phyloP scores from a whole-genome alignment of 306 rosid species.

The Cucurbita maxima region DNA sequence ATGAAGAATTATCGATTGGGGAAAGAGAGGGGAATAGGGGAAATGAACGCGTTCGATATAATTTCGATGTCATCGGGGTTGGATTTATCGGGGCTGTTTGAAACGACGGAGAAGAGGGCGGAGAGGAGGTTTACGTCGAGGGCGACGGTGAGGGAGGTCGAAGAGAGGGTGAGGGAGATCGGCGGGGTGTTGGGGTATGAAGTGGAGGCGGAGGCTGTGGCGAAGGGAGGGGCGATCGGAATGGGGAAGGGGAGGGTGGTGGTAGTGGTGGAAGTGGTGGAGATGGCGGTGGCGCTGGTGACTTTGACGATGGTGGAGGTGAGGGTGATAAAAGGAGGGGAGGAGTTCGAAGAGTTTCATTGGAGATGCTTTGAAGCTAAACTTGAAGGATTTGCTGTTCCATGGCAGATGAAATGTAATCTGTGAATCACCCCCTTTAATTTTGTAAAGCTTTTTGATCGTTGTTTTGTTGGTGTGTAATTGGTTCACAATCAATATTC shows the following conservation, averaged over 20 bases:
- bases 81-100: slow-evolving; percentile 62
- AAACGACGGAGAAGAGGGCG: slow-evolving; percentile 12
- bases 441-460: background rate
- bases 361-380: slow-evolving; percentile 35
- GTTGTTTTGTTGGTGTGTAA: no score
- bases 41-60: slow-evolving; percentile 65
- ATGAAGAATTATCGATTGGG: slow-evolving; percentile 5
- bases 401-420: slow-evolving; percentile 26
- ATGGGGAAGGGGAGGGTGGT: slow-evolving; percentile 45
- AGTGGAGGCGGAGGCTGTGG: slow-evolving; percentile 37
- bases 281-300: slow-evolving; percentile 13
- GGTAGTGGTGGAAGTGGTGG: slow-evolving; percentile 32
- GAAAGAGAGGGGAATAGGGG: slow-evolving; percentile 1
- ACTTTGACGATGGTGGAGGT: slow-evolving; percentile 30
- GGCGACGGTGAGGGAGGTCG: slow-evolving; percentile 16
- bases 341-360: slow-evolving; percentile 36
- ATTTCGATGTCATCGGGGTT: slow-evolving; percentile 77
- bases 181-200: slow-evolving; percentile 38
- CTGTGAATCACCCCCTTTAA: background rate
- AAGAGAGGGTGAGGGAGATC: slow-evolving; percentile 38
- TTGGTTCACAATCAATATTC: no score
- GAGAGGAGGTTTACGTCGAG: slow-evolving; percentile 39
- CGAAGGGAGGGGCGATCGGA: slow-evolving; percentile 34
- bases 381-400: slow-evolving; percentile 29
- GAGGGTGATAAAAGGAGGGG: slow-evolving; percentile 36